phyloP scores from a whole-genome alignment of 805 yeast genomes.

The Ogataea parapolymorpha region DNA sequence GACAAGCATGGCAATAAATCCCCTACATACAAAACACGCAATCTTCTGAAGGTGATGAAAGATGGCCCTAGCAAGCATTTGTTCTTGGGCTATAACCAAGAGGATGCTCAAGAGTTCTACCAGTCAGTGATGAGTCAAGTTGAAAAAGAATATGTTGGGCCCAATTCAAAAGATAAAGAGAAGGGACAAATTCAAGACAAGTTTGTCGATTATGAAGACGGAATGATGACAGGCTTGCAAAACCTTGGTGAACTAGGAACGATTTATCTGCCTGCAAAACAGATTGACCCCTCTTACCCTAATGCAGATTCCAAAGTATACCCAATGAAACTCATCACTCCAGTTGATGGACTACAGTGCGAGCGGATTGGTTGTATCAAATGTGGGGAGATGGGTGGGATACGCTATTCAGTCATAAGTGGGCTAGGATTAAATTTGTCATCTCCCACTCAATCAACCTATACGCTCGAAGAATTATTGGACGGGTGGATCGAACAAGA shows the following conservation, averaged over 20 bases:
- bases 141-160: conserved; percentile 50
- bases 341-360: conserved; percentile 86
- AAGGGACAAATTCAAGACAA: conserved; percentile 26
- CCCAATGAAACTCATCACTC: conserved; percentile 66
- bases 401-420: conserved; percentile 73
- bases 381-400: conserved; percentile 94
- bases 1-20: conserved; percentile 49
- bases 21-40: conserved; percentile 60
- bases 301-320: conserved; percentile 42
- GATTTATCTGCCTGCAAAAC: conserved; percentile 68
- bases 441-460: conserved; percentile 38
- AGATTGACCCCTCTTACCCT: conserved; percentile 67
- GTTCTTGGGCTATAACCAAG: conserved; percentile 84
- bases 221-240: conserved; percentile 37
- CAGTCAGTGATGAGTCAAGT: conserved; percentile 69
- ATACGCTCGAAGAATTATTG: conserved; percentile 50
- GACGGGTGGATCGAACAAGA: conserved; percentile 75
- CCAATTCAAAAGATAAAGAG: conserved; percentile 13
- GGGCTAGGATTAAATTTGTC: conserved; percentile 74
- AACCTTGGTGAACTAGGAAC: conserved; percentile 57
- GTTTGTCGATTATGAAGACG: conserved; percentile 27
- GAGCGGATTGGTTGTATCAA: conserved; percentile 86
- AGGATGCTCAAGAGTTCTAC: conserved; percentile 95
- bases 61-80: conserved; percentile 77
- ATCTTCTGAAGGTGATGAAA: conserved; percentile 62